These are phyloP conservation scores for Cerioporus squamosus DNA, from an alignment of 1,284 basidiomycete genomes.

Conservation along the genomic window DNA sequence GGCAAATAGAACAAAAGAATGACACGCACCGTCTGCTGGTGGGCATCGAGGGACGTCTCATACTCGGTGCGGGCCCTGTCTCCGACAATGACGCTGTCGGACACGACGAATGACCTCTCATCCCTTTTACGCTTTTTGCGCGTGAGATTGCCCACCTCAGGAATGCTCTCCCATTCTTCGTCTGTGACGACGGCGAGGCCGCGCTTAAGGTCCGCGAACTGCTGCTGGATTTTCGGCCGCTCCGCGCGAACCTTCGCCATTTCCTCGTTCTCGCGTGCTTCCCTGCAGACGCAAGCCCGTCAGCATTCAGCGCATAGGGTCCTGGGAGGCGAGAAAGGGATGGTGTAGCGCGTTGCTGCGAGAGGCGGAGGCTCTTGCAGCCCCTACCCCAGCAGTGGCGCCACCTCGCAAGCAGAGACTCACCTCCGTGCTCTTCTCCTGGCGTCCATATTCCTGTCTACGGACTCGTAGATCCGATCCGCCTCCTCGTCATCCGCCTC, in stretches of 20 bases:
- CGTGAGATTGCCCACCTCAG: constrained; percentile 96
- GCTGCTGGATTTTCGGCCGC: constrained; percentile 88
- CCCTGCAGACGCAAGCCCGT: constrained; percentile 46
- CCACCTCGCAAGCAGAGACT: neutral
- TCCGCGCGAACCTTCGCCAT: constrained; percentile 76
- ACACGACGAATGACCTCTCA: constrained; percentile 86
- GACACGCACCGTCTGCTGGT: constrained; percentile 66
- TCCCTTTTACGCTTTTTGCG: constrained; percentile 90
- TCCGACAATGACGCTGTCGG: constrained; percentile 90
- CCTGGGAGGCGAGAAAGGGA: constrained; percentile 14
- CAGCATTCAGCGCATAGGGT: neutral
- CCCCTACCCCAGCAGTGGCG: no score
- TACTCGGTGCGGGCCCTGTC: constrained; percentile 78
- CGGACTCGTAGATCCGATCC: constrained; percentile 90
- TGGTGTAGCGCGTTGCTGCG: neutral
- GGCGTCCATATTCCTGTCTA: constrained; percentile 91
- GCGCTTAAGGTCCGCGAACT: constrained; percentile 95
- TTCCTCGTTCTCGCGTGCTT: constrained; percentile 77
- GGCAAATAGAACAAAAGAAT: neutral
- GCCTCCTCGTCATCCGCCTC: constrained; percentile 99
- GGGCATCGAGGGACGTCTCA: constrained; percentile 73
- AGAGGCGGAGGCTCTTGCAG: no score
- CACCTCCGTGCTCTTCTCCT: constrained; percentile 81
- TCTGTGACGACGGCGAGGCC: constrained; percentile 88
- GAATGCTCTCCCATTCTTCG: constrained; percentile 92